Percentiles rank a stretch among this genome's conserved stretches.
Conservation (phyloP, 129 eudicot species). For the Lactuca sativa region DNA sequence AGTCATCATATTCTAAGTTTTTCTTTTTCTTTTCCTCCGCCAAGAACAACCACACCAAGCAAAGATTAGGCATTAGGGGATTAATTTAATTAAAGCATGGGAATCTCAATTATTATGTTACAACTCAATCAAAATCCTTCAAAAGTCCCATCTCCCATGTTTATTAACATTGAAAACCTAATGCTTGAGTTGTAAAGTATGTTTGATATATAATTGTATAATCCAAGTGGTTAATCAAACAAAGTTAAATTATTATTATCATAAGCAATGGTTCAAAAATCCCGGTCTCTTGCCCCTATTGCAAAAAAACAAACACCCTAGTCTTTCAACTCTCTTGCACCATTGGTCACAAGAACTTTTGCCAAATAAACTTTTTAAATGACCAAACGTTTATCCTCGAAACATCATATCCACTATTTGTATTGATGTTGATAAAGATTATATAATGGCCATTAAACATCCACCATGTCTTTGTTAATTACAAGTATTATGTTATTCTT, state of each 20-base stretch:
- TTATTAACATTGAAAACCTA: conserved; percentile 1
- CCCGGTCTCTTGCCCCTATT: background rate
- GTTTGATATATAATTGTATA: conserved; percentile 8
- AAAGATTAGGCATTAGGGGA: background rate
- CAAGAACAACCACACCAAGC: background rate
- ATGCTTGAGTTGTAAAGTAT: conserved; percentile 21
- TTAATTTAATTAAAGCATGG: conserved; percentile 11
- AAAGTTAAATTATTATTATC: background rate
- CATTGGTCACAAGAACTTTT: background rate
- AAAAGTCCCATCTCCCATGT: conserved; percentile 1
- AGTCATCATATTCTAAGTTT: background rate
- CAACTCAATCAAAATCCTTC: conserved; percentile 19
- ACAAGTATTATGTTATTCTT: too few species aligned
- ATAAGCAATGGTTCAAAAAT: conserved; percentile 8
- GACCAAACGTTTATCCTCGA: background rate
- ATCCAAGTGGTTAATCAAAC: conserved; percentile 15
- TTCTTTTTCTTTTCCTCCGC: background rate
- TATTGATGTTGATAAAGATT: background rate
- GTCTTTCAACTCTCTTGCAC: background rate
- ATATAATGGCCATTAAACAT: too few species aligned
- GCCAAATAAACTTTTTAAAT: background rate
- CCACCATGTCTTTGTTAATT: too few species aligned
- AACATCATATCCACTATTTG: background rate
- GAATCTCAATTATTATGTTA: conserved; percentile 25
- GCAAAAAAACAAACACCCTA: background rate